These are phyloP conservation scores for Physcomitrium patens DNA, from an alignment of 225 moss, liverwort and hornwort species.

Conservation along the genomic window DNA sequence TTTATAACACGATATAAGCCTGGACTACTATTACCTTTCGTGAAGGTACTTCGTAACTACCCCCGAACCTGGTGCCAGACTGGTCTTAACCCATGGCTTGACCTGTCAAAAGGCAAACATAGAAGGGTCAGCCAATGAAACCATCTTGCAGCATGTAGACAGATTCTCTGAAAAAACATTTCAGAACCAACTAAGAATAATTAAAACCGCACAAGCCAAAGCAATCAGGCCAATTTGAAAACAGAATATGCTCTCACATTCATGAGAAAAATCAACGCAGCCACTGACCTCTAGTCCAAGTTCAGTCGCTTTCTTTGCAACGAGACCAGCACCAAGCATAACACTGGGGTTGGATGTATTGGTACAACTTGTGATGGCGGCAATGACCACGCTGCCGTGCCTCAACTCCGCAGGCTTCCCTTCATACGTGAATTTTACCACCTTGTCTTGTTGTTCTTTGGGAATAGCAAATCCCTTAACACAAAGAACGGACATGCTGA, in stretches of 20 bases:
- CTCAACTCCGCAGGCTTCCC: constrained; percentile 79
- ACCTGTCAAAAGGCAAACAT: constrained; percentile 55
- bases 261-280: not conserved
- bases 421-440: constrained; percentile 70
- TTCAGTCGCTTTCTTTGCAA: constrained; percentile 90
- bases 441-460: constrained; percentile 74
- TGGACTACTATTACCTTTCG: constrained; percentile 52
- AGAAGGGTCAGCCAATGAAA: too few species aligned
- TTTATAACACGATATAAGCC: too few species aligned
- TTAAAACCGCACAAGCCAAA: too few species aligned
- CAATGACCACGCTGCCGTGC: constrained; percentile 90
- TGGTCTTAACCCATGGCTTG: constrained; percentile 93
- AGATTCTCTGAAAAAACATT: too few species aligned
- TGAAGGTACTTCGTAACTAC: constrained; percentile 87
- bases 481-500: not conserved
- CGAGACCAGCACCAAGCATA: constrained; percentile 95
- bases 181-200: too few species aligned
- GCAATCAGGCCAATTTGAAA: too few species aligned
- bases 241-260: not conserved
- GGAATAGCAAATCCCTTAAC: constrained; percentile 88
- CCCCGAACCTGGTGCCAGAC: constrained; percentile 95
- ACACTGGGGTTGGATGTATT: constrained; percentile 98
- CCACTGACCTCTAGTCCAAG: constrained; percentile 69
- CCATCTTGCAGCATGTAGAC: too few species aligned
- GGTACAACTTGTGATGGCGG: constrained; percentile 98